Evolutionary conservation across 2,329 filamentous ascomycete genomes (phyloP).

Genomic region (Ascochyta clinopodiicola): DNA sequence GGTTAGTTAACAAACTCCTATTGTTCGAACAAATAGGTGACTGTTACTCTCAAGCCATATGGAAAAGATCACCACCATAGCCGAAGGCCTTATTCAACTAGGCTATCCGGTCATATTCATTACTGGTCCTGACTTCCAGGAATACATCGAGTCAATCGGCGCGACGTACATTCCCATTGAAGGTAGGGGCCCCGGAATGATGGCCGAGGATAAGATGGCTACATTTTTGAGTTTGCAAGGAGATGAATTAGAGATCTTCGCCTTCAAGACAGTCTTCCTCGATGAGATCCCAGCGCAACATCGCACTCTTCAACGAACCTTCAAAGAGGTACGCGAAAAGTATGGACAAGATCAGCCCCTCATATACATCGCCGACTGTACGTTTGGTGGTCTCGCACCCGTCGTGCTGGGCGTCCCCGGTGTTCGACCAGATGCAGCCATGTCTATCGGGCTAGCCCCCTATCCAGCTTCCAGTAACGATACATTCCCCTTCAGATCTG

Average conservation of each 20-base stretch:
- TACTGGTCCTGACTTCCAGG: constrained; percentile 46
- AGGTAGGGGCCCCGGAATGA: constrained; percentile 15
- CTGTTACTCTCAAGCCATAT: constrained; percentile 24
- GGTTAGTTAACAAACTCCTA: not conserved
- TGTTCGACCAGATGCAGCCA: constrained; percentile 45
- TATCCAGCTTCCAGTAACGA: constrained; percentile 19
- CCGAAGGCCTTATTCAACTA: constrained; percentile 46
- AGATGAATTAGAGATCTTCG: constrained; percentile 40
- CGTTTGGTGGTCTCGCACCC: constrained; percentile 45
- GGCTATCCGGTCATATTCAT: constrained; percentile 55
- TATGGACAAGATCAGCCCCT: constrained; percentile 47
- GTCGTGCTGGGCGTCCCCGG: constrained; percentile 44
- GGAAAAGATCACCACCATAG: constrained; percentile 37
- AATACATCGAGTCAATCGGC: constrained; percentile 32
- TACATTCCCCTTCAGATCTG: constrained; percentile 21
- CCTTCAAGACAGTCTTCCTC: constrained; percentile 47
- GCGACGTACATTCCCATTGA: constrained; percentile 16
- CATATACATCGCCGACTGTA: constrained; percentile 53
- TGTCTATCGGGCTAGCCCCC: constrained; percentile 50
- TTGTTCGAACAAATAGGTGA: not conserved
- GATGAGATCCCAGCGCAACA: constrained; percentile 44
- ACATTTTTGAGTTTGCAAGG: constrained; percentile 31
- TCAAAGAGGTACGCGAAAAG: constrained; percentile 32
- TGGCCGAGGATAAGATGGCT: constrained; percentile 23
- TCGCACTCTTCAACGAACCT: constrained; percentile 42